Conservation (phyloP, 2,329 filamentous ascomycete genomes). For the Exophiala lecanii-corni region DNA sequence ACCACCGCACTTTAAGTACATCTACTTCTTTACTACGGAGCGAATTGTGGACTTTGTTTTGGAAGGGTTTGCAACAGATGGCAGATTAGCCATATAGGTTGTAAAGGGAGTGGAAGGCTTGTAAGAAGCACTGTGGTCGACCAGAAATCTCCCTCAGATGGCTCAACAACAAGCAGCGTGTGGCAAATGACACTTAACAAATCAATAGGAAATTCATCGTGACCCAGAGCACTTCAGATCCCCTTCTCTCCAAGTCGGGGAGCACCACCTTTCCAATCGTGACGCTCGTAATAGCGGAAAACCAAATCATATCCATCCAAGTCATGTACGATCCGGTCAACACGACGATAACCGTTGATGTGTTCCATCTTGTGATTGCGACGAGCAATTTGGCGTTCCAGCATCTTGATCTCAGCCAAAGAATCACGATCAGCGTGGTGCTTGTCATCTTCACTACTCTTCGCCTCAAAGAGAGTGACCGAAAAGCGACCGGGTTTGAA, state of each 20-base stretch:
- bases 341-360: slow-evolving; percentile 78
- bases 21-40: too few species aligned
- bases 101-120: not conserved
- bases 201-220: slow-evolving; percentile 3
- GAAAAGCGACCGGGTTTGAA: slow-evolving; percentile 98
- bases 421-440: slow-evolving; percentile 32
- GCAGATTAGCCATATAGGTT: too few species aligned
- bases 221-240: not conserved
- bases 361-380: slow-evolving; percentile 61
- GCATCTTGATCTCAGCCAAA: slow-evolving; percentile 35
- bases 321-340: slow-evolving; percentile 95
- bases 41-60: too few species aligned
- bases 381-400: slow-evolving; percentile 41
- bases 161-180: not conserved
- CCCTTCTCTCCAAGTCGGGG: slow-evolving; percentile 55
- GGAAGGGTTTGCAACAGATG: too few species aligned
- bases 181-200: not conserved
- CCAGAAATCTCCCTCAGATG: not conserved
- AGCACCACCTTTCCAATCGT: slow-evolving; percentile 68
- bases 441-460: slow-evolving; percentile 48
- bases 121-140: not conserved
- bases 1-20: too few species aligned
- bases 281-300: slow-evolving; percentile 91
- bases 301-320: slow-evolving; percentile 96
- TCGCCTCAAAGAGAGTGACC: slow-evolving; percentile 92